Conservation (phyloP, 2,329 filamentous ascomycete species). For the Aspergillus terreus region DNA sequence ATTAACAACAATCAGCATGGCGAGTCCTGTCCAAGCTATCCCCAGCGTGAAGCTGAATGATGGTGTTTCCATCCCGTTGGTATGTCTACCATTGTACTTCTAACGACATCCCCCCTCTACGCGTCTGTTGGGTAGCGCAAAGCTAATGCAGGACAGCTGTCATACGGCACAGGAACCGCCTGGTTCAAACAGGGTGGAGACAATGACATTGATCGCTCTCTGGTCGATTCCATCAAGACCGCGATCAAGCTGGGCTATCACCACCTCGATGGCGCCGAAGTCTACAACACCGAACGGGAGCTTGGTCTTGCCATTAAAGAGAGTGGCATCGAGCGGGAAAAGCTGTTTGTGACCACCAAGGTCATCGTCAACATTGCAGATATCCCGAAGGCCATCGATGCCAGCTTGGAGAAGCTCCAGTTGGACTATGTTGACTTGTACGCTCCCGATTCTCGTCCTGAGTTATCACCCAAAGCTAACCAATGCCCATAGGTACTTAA, state of each 20-base stretch:
- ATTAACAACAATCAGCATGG: too few species aligned
- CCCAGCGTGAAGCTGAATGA: slow-evolving; percentile 51
- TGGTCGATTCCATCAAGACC: slow-evolving; percentile 54
- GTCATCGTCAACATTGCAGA: slow-evolving; percentile 51
- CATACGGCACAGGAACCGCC: slow-evolving; percentile 61
- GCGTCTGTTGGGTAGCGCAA: neutral
- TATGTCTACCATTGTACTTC: slow-evolving; percentile 22
- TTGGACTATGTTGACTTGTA: slow-evolving; percentile 62
- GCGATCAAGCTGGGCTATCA: slow-evolving; percentile 58
- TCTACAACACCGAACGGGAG: slow-evolving; percentile 49
- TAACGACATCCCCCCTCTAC: neutral
- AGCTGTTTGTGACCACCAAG: slow-evolving; percentile 56
- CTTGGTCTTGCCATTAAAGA: slow-evolving; percentile 48
- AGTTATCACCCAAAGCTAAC: neutral
- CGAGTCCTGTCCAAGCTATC: neutral
- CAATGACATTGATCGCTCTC: slow-evolving; percentile 48
- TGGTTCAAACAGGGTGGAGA: slow-evolving; percentile 57
- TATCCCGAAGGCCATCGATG: slow-evolving; percentile 53
- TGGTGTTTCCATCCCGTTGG: slow-evolving; percentile 54
- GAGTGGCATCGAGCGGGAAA: slow-evolving; percentile 43
- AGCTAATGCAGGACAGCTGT: slow-evolving; percentile 41
- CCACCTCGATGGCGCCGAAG: slow-evolving; percentile 62
- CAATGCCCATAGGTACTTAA: slow-evolving; percentile 49
- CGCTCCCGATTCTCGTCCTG: slow-evolving; percentile 13
- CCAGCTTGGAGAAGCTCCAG: slow-evolving; percentile 57